Evolutionary conservation across 2,329 filamentous ascomycete genomes (phyloP).

Genomic region (Colletotrichum theobromicola): DNA sequence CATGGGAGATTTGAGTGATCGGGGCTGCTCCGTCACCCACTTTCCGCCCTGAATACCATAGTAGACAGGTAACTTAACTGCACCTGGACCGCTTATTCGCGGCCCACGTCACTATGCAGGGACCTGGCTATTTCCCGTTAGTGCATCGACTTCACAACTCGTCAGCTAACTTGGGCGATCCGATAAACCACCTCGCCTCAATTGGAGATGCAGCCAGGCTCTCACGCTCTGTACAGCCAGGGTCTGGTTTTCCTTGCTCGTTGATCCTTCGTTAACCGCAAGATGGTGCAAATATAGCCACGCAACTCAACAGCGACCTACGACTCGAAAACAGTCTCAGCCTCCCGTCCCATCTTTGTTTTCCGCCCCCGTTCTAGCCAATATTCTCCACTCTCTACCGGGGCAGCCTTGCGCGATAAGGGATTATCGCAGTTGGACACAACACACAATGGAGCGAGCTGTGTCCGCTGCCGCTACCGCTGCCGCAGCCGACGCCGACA

Average conservation of each 20-base stretch:
- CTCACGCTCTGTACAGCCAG: neutral
- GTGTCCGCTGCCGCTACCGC: neutral
- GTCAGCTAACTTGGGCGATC: neutral
- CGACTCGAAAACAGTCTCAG: neutral
- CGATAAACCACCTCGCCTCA: neutral
- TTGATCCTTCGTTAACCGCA: neutral
- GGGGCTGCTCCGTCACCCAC: neutral
- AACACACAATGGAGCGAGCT: constrained; percentile 1
- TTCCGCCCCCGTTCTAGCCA: neutral
- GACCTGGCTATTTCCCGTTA: neutral
- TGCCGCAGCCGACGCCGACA: neutral
- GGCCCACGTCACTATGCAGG: constrained; percentile 5
- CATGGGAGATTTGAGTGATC: neutral
- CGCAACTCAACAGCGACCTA: neutral
- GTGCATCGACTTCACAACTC: neutral
- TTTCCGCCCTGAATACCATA: neutral
- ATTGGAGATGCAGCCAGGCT: neutral
- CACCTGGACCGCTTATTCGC: neutral
- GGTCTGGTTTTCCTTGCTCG: neutral
- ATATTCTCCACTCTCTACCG: neutral
- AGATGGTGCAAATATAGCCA: neutral
- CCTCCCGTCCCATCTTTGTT: neutral
- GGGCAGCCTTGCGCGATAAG: neutral
- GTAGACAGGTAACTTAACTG: neutral
- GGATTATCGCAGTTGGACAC: constrained; percentile 5